Evolutionary conservation across 768 basidiomycete genomes (phyloP).

Genomic region (Agrocybe praecox): DNA sequence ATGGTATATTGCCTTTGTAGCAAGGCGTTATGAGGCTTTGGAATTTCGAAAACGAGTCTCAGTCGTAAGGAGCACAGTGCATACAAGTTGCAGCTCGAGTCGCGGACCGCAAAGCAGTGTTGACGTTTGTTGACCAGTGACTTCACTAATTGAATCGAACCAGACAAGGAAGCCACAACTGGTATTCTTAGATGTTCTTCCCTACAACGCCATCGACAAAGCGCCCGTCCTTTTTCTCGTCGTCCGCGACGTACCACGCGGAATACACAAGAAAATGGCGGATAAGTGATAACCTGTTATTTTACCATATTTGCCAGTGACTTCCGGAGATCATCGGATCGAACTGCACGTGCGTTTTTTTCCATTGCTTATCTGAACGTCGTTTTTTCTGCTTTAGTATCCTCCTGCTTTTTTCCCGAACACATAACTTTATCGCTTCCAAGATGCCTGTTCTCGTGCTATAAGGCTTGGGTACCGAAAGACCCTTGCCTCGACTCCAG

Average conservation of each 20-base stretch:
- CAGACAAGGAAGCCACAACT: neutral
- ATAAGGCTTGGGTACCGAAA: slow-evolving; percentile 48
- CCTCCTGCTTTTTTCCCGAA: neutral
- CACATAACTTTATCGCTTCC: slow-evolving; percentile 17
- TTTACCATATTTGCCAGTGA: slow-evolving; percentile 14
- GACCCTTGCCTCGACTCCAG: slow-evolving; percentile 33
- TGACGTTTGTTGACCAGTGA: slow-evolving; percentile 16
- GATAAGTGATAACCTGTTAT: neutral
- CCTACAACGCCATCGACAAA: neutral
- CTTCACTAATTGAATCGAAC: neutral
- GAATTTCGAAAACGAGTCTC: neutral
- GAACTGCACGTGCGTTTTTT: slow-evolving; percentile 20
- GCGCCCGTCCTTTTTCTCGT: neutral
- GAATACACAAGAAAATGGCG: neutral
- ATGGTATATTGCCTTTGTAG: no score
- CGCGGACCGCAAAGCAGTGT: no score
- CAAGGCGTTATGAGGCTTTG: neutral
- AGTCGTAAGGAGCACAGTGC: no score
- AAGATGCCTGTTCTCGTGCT: slow-evolving; percentile 54
- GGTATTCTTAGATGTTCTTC: neutral
- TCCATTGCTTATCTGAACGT: neutral
- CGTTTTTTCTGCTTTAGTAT: slow-evolving; percentile 19
- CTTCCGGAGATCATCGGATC: slow-evolving; percentile 15
- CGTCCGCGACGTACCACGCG: neutral
- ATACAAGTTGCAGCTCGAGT: no score